A percentile compares a stretch with the other conserved stretches of the same genome.
These are phyloP conservation scores for Beauveria bassiana DNA, from an alignment of 2,329 filamentous ascomycete genomes.

Conservation along the genomic window DNA sequence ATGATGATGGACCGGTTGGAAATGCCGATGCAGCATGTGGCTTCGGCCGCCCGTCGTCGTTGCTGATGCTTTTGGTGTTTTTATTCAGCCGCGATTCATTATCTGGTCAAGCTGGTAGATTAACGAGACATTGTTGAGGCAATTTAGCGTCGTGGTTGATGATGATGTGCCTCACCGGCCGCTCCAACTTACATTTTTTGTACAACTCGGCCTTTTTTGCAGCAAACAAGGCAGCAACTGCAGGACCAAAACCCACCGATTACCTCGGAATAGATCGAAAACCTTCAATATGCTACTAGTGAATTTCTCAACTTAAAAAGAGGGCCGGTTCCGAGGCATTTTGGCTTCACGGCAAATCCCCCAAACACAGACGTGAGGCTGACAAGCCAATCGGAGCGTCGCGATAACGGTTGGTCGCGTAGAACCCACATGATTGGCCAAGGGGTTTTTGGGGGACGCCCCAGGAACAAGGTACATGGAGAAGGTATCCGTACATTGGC, in stretches of 20 bases:
- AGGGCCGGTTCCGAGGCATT: background rate
- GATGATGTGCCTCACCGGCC: background rate
- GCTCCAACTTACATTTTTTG: background rate
- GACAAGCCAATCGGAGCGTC: conserved; percentile 7
- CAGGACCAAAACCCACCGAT: background rate
- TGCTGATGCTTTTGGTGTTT: background rate
- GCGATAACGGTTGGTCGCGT: conserved; percentile 1
- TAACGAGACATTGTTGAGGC: background rate
- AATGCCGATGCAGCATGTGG: conserved; percentile 6
- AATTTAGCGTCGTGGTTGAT: background rate
- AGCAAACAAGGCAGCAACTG: background rate
- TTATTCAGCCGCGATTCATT: too few relatives aligned
- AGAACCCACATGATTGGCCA: conserved; percentile 1
- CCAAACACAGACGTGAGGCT: background rate
- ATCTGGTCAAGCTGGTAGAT: too few relatives aligned
- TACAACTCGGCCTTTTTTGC: background rate
- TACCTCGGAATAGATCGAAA: background rate
- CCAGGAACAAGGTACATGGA: background rate
- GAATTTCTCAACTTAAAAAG: too few relatives aligned
- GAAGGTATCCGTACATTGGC: background rate
- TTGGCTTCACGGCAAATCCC: background rate
- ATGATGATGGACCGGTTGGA: conserved; percentile 2
- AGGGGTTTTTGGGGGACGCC: too few relatives aligned
- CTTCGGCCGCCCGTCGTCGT: background rate
- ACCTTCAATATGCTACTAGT: background rate